Base-by-base conservation (phyloP, 1,139 yeast genomes). In the Lodderomyces orthopsilosis region DNA sequence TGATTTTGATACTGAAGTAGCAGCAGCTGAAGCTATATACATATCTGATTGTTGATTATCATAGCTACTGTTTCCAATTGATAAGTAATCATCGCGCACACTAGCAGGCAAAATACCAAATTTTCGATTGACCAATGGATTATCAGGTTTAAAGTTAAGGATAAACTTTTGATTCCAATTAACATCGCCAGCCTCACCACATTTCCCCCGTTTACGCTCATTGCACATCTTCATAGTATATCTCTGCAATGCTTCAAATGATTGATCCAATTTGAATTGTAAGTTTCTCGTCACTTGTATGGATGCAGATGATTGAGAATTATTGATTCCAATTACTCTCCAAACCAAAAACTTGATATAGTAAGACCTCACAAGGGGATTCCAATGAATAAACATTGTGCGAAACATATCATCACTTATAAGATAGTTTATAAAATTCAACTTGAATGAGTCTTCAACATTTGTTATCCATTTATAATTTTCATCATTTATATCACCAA, bases 341-440 rank as follows among this genome's bases (percentile, higher is more conserved):
- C 94, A 88, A 41, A 86, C 71, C 14, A 88, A 50, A 24, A 88
- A 67, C 41, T 90, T 70, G 41, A 80, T 69, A 58, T 83, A 88
- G 55, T 82, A 85, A 2, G 85, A 75, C 37, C 95, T 70, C 14
- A 86, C 81, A 24, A 86, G 62, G 2, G 95, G 91, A 52, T 82
- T 79, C 89, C 95, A 88, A 61, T 88, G 95, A 38, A 83, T 75
- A 54, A 87, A 81, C 48, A 79, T 78, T 37, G 72, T 66, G 37
- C 62, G 61, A 81, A 88, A 85, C 40, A 66, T 64, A 1, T 61
- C 58, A 5, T 67, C 61, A 3, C 77, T 68, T 9, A 82, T 63
- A 23, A 85, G 59, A 84, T 86, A 84, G 28, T 64, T 60, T 21
- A 78, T 70, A 52, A 82, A 68, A 51, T 71, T 70, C 50, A 65